Base-by-base conservation (phyloP, 331 rosid species). In the Arachis monticola region DNA sequence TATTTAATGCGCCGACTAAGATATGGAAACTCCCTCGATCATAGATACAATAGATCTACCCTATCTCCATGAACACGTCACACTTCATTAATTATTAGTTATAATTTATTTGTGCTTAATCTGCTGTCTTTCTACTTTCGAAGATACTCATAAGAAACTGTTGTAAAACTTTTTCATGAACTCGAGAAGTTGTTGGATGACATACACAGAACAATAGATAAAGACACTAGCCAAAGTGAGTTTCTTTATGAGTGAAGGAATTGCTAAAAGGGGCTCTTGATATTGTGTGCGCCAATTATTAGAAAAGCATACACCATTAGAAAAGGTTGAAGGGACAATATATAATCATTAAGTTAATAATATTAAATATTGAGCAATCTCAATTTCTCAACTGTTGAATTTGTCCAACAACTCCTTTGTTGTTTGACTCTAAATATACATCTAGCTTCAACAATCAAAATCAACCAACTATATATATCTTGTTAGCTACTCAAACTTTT, bases 401-500 rank as follows among this genome's bases (percentile, higher is more conserved):
- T 59, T 59, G n/a, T 59, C 64, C 41, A 59, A 8, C 7, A 27
- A 12, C 22, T 7, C 8, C 44, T 32, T 69, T 13, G 9, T 55
- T 13, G 52, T 1, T 6, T 40, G 8, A 13, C 38, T 53, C 52
- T 14, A 11, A 51, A 11, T 12, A 51, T 51, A 51, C n/a, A n/a
- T 2, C 1, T 1, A 22, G 27, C 27, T 22, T 22, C 27, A 22
- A 22, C 17, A 52, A 40, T 40, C 6, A 10, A 14, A 70, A 30
- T 13, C 73, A 38, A 35, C 45, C 32, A 69, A 47, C 45, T 5
- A 51, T 7, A 65, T 14, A 13, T 69, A n/a, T 57, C 44, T 42
- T 71, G 13, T 10, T 56, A 41, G 55, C 22, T 41, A 56, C 65
- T 70, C 64, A 67, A 10, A 58, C 72, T 48, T 35, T 11, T 38